These are phyloP conservation scores for Papiliotrema flavescens DNA, from an alignment of 1,284 basidiomycete genomes.

Conservation along the genomic window DNA sequence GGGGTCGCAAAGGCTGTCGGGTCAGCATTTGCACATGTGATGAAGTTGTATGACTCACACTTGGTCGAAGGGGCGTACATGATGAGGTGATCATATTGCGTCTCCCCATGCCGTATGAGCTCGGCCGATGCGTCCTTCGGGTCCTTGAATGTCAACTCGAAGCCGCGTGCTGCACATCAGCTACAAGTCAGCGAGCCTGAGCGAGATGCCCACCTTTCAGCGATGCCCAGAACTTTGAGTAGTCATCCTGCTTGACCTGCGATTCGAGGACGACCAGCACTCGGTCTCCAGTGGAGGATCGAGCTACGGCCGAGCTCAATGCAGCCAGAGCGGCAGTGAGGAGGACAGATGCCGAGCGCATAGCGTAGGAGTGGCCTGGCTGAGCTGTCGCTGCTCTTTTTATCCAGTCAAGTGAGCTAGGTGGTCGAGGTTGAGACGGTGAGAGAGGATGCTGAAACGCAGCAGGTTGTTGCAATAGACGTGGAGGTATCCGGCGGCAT, in stretches of 20 bases:
- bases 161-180: conserved; percentile 61
- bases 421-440: not conserved
- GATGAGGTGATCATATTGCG: conserved; percentile 76
- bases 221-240: conserved; percentile 74
- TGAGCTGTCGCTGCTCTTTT: too few relatives aligned
- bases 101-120: conserved; percentile 66
- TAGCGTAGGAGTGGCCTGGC: too few relatives aligned
- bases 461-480: too few relatives aligned
- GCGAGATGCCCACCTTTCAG: conserved; percentile 60
- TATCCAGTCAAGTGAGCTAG: not conserved
- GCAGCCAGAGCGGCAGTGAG: not conserved
- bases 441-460: too few relatives aligned
- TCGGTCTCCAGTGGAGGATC: conserved; percentile 75
- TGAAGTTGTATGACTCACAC: conserved; percentile 53
- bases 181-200: not conserved
- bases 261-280: conserved; percentile 81
- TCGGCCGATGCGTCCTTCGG: conserved; percentile 67
- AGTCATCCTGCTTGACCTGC: conserved; percentile 61
- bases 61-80: conserved; percentile 77
- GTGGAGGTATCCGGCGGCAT: conserved; percentile 8
- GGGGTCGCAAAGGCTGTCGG: conserved; percentile 43
- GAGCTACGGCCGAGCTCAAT: conserved; percentile 50
- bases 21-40: not conserved
- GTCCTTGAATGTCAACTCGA: conserved; percentile 74
- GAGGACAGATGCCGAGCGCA: not conserved